Percentiles rank a stretch among this genome's conserved stretches.
Evolutionary conservation across 2,329 filamentous ascomycete species (phyloP).

Genomic region (Gaeumannomyces tritici): DNA sequence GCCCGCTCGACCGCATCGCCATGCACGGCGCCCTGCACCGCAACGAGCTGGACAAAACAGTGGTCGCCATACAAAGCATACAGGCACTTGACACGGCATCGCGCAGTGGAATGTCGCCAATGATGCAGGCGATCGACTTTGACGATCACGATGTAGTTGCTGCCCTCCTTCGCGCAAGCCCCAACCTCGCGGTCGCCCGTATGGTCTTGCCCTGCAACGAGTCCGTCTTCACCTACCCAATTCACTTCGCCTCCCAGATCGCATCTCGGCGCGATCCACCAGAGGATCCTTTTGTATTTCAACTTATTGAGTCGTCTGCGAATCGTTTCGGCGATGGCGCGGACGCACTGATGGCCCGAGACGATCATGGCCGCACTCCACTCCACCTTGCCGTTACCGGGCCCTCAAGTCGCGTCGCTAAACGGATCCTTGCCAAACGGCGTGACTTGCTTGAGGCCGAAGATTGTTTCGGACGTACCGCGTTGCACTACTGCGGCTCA

Average conservation of each 20-base stretch:
- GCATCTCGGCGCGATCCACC: neutral
- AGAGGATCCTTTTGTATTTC: too few relatives aligned
- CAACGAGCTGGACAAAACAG: neutral
- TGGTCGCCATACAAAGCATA: neutral
- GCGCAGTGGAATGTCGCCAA: neutral
- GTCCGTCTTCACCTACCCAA: neutral
- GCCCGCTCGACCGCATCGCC: neutral
- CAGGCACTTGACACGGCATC: neutral
- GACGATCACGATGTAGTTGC: neutral
- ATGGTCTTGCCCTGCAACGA: neutral
- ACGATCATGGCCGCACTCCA: neutral
- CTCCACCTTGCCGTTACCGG: neutral
- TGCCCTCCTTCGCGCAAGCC: neutral
- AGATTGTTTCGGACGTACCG: neutral
- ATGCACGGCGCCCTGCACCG: neutral
- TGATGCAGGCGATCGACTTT: neutral
- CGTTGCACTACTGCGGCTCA: neutral
- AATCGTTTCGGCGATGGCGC: neutral
- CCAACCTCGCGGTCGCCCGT: neutral
- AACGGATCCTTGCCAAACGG: neutral
- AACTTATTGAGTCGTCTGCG: neutral
- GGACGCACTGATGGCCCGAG: neutral
- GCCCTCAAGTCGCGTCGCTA: neutral
- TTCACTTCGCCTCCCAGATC: neutral
- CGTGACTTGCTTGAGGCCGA: neutral